Evolutionary conservation across 306 rosid genomes (phyloP).

Genomic region (Hippophae tibetana): DNA sequence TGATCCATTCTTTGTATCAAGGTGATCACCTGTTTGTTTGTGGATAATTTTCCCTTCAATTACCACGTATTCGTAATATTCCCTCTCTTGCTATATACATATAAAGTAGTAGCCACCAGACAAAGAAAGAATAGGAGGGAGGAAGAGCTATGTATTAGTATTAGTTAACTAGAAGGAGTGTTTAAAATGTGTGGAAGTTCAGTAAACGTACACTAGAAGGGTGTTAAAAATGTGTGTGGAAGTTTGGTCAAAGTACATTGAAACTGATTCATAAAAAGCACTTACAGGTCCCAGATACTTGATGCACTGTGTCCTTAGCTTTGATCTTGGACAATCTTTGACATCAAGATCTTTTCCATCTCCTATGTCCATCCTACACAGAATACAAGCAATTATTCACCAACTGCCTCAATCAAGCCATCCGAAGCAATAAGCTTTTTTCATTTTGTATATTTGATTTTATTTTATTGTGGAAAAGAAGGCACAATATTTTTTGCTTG

Average conservation of each 20-base stretch:
- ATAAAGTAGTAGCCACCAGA: neutral
- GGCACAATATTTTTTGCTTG: too few relatives aligned
- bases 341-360: conserved; percentile 69
- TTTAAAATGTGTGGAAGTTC: neutral
- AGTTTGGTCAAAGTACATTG: neutral
- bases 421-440: too few relatives aligned
- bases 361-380: conserved; percentile 73
- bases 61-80: conserved; percentile 47
- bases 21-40: conserved; percentile 50
- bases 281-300: conserved; percentile 93
- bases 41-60: conserved; percentile 49
- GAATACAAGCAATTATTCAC: neutral
- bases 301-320: conserved; percentile 71
- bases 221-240: neutral
- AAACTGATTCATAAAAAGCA: conserved; percentile 13
- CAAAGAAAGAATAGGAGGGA: neutral
- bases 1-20: conserved; percentile 40
- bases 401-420: neutral
- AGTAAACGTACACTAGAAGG: neutral
- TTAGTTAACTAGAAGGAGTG: conserved; percentile 16
- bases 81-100: conserved; percentile 63
- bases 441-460: too few relatives aligned
- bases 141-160: conserved; percentile 1
- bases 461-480: too few relatives aligned
- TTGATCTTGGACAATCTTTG: conserved; percentile 43